phyloP scores from a whole-genome alignment of 1,284 basidiomycete species.

The Chalciporus sp. region DNA sequence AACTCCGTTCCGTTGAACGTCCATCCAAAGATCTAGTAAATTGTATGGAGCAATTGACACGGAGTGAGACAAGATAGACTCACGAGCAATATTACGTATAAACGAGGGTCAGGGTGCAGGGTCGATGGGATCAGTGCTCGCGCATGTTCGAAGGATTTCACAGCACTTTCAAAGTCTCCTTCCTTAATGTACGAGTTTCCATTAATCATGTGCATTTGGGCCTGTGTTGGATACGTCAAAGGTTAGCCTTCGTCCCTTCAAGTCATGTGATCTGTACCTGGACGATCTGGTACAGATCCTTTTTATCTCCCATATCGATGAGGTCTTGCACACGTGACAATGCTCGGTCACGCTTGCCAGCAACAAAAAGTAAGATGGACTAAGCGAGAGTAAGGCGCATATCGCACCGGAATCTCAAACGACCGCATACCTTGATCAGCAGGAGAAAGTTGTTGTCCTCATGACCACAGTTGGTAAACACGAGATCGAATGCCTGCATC shows the following conservation, averaged over 20 bases:
- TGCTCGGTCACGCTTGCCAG: neutral
- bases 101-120: neutral
- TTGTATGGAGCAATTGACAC: no score
- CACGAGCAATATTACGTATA: neutral
- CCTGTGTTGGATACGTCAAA: neutral
- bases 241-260: no score
- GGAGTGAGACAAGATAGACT: neutral
- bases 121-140: neutral
- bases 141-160: neutral
- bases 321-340: neutral
- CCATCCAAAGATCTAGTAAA: constrained; percentile 12
- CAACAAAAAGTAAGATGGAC: no score
- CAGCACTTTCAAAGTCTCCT: neutral
- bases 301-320: neutral
- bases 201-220: neutral
- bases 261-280: neutral
- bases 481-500: no score
- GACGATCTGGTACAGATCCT: no score
- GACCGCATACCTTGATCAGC: no score
- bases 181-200: neutral
- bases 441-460: no score
- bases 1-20: neutral
- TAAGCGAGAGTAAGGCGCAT: no score
- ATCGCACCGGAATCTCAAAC: no score
- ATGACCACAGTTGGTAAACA: no score